These are phyloP conservation scores for Panaeolus papilionaceus DNA, from an alignment of 768 basidiomycete genomes.

Conservation along the genomic window DNA sequence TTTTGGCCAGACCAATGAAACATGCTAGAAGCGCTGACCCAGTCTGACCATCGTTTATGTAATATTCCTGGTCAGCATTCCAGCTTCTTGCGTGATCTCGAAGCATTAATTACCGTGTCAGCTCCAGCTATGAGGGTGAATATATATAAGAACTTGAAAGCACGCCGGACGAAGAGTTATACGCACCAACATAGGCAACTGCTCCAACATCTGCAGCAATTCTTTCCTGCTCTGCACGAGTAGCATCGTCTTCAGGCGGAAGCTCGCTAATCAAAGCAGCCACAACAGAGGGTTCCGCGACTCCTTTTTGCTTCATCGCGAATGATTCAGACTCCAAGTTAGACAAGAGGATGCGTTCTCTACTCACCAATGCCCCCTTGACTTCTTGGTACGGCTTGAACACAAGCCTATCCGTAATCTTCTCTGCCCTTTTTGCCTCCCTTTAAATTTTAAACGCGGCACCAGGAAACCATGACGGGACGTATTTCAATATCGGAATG, in stretches of 20 bases:
- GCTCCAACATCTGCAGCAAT: constrained; percentile 8
- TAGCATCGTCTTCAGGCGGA: background rate
- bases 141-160: constrained; percentile 36
- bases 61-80: too few species aligned
- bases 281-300: constrained; percentile 35
- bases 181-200: background rate
- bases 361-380: constrained; percentile 51
- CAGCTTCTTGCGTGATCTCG: too few species aligned
- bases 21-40: constrained; percentile 51
- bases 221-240: background rate
- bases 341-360: too few species aligned
- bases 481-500: constrained; percentile 46
- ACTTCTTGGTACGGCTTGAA: constrained; percentile 51
- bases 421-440: constrained; percentile 46
- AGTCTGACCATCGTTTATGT: constrained; percentile 41
- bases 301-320: constrained; percentile 40
- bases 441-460: constrained; percentile 58
- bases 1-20: constrained; percentile 53
- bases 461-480: constrained; percentile 67
- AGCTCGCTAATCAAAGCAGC: constrained; percentile 30
- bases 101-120: constrained; percentile 24
- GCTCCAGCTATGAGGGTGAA: constrained; percentile 48
- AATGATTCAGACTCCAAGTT: too few species aligned
- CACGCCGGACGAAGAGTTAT: too few species aligned
- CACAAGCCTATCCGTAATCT: constrained; percentile 44